These are phyloP conservation scores for Aaosphaeria pasadenensis DNA, from an alignment of 2,329 filamentous ascomycete genomes.

Conservation along the genomic window DNA sequence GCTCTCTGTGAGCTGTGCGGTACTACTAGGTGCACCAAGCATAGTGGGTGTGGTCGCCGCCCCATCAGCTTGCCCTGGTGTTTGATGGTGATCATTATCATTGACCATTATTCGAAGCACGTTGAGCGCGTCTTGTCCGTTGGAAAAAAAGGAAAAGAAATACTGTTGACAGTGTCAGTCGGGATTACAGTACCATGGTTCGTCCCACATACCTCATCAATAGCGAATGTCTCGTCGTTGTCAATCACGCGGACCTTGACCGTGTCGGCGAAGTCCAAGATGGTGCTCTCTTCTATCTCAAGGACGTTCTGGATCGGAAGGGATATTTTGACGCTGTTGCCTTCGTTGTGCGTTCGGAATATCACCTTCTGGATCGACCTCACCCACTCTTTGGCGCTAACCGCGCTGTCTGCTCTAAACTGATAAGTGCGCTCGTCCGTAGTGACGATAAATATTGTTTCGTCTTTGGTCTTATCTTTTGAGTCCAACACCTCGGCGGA, in stretches of 20 bases:
- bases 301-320: conserved; percentile 85
- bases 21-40: conserved; percentile 7
- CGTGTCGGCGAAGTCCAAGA: conserved; percentile 89
- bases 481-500: conserved; percentile 72
- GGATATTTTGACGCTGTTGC: conserved; percentile 94
- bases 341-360: conserved; percentile 92
- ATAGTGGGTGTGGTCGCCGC: conserved; percentile 13
- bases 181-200: background rate
- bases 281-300: conserved; percentile 87
- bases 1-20: conserved; percentile 13
- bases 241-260: conserved; percentile 92
- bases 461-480: conserved; percentile 69
- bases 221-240: conserved; percentile 88
- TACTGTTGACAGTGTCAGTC: conserved; percentile 55
- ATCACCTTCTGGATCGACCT: conserved; percentile 91
- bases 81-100: conserved; percentile 50
- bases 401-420: conserved; percentile 82
- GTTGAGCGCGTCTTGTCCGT: conserved; percentile 77
- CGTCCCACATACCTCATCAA: conserved; percentile 70
- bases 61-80: conserved; percentile 4
- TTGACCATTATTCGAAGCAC: conserved; percentile 72
- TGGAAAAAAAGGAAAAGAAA: conserved; percentile 93
- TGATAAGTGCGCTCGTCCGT: conserved; percentile 81
- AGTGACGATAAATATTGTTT: conserved; percentile 72
- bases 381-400: conserved; percentile 95